phyloP scores from a whole-genome alignment of 495 filamentous ascomycete genomes.

The Aspergillus homomorphus region DNA sequence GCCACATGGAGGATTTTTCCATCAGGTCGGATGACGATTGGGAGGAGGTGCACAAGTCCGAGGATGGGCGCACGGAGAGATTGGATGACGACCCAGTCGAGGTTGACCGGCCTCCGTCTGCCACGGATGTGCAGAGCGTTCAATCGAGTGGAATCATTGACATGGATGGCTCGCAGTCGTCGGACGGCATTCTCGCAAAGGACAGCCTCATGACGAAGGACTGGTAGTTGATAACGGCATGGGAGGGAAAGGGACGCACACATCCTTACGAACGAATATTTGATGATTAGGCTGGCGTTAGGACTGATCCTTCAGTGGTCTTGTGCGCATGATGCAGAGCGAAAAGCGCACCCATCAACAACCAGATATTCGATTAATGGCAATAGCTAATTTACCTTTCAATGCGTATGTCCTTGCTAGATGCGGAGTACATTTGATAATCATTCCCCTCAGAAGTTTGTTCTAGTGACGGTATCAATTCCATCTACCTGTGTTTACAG shows the following conservation, averaged over 20 bases:
- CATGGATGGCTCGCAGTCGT: slow-evolving; percentile 21
- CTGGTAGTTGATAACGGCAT: slow-evolving; percentile 6
- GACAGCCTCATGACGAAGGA: slow-evolving; percentile 21
- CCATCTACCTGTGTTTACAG: too few species aligned
- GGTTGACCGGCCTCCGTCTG: slow-evolving; percentile 25
- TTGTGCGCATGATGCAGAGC: neutral
- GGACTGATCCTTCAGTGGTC: neutral
- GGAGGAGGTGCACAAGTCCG: slow-evolving; percentile 35
- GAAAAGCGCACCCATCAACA: neutral
- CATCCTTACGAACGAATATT: neutral
- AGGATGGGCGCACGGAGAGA: slow-evolving; percentile 22
- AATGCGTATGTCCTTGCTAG: neutral
- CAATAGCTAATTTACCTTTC: neutral
- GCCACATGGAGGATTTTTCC: slow-evolving; percentile 4
- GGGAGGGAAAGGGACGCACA: neutral
- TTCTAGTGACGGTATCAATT: neutral
- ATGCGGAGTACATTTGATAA: neutral
- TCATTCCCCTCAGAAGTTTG: neutral
- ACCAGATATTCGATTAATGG: neutral
- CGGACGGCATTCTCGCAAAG: slow-evolving; percentile 23
- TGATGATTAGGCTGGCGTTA: neutral
- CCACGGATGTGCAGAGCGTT: slow-evolving; percentile 30
- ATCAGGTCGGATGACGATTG: slow-evolving; percentile 27
- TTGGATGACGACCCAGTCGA: slow-evolving; percentile 31
- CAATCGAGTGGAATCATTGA: slow-evolving; percentile 31